Base-by-base conservation (phyloP, 2,329 filamentous ascomycete species). In the Hymenoscyphus occultus region DNA sequence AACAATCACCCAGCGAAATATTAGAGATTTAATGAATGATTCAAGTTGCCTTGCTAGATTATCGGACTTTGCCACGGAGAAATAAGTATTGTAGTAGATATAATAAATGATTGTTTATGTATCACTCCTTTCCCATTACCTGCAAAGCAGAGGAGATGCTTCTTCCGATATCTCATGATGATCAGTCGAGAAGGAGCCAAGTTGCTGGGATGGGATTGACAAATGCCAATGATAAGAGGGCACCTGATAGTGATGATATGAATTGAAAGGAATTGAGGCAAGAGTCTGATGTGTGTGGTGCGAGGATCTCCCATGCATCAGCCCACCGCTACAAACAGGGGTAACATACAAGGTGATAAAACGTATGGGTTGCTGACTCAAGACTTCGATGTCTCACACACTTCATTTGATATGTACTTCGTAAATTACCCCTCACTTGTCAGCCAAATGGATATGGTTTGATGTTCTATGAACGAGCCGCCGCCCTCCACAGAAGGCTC, bases 361-460 rank as follows among this genome's bases (percentile, higher is more conserved):
- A 51, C 19, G 45, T 28, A 22, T 48, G 19, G 45, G 45, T 19
- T 19, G n/a, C 45, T n/a, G 4, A 2, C 12, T 19, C 45, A 51
- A 51, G 45, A n/a, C 7, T 7, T 51, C 22, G 45, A 51, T 22
- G 28, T 57, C 32, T 35, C 54, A 57, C 28, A 7, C 16, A 14
- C 16, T 35, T 32, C 4, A 10, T 39, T 32, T 57, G 54, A n/a
- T 57, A 57, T 57, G 54, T 39, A 57, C 54, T 35, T 57, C 28
- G 54, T 35, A 14, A 57, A 14, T 39, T 57, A 57, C 54, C 54
- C 54, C 54, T 57, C 54, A 57, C 32, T 57, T 57, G 28, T 32
- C 54, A 35, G 54, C 54, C 28, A 57, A 39, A 57, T 9, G 16
- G 3, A 51, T 51, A 51, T 16, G 45, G 12, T 22, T 51, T 51